Percentiles rank a stretch among this genome's conserved stretches.
Evolutionary conservation across 2,329 filamentous ascomycete species (phyloP).

Genomic region (Chrysoporthe cubensis): DNA sequence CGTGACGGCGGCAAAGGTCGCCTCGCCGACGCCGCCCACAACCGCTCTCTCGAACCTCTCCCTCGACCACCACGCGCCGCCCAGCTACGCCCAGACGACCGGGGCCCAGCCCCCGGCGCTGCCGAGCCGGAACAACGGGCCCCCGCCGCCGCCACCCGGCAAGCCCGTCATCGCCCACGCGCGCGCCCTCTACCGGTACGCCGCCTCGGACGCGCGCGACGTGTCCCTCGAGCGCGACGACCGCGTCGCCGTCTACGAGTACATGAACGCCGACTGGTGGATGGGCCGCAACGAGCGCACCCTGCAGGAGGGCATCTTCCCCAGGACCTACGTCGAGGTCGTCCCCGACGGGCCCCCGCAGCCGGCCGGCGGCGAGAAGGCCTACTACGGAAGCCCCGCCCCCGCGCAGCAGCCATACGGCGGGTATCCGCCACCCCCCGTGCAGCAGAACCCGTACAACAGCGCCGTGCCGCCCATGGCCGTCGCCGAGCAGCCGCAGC

Average conservation of each 20-base stretch:
- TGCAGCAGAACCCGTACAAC: constrained; percentile 67
- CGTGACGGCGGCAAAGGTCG: constrained; percentile 33
- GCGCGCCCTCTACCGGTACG: constrained; percentile 83
- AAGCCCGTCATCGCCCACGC: constrained; percentile 72
- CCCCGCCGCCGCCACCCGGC: constrained; percentile 47
- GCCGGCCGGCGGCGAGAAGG: constrained; percentile 35
- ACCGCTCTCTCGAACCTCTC: constrained; percentile 45
- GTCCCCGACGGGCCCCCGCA: constrained; percentile 46
- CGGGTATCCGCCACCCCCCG: constrained; percentile 46
- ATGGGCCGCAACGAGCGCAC: constrained; percentile 85
- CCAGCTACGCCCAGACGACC: constrained; percentile 55
- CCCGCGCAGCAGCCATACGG: constrained; percentile 37
- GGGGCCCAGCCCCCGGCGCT: constrained; percentile 39
- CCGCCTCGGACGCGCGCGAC: constrained; percentile 78
- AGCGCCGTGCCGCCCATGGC: constrained; percentile 75
- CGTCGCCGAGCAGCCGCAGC: constrained; percentile 59
- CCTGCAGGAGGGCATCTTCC: constrained; percentile 89
- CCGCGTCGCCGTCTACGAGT: constrained; percentile 77
- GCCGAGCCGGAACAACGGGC: constrained; percentile 35
- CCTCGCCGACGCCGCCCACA: constrained; percentile 27
- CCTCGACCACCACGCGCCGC: constrained; percentile 47
- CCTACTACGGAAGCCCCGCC: constrained; percentile 12
- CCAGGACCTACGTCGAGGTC: constrained; percentile 83
- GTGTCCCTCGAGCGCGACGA: constrained; percentile 82
- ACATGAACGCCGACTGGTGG: constrained; percentile 99